Percentiles rank a stretch among this genome's conserved stretches.
Evolutionary conservation across 805 yeast species (phyloP).

Genomic region (Saccharomycopsis javanensis): DNA sequence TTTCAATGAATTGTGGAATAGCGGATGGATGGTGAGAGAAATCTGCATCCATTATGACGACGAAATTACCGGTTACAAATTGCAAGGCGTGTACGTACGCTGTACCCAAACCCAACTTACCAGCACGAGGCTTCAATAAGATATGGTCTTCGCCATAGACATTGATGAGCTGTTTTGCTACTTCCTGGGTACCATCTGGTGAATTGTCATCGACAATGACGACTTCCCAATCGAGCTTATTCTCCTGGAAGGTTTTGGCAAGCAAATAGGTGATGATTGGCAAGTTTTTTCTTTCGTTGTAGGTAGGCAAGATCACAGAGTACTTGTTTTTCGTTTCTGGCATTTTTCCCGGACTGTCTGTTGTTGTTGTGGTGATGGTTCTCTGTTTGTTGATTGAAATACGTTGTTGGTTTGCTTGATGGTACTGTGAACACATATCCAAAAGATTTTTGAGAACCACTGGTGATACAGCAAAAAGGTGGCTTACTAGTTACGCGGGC

Average conservation of each 20-base stretch:
- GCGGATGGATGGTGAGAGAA: slow-evolving; percentile 77
- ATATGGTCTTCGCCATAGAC: slow-evolving; percentile 53
- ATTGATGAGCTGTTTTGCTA: slow-evolving; percentile 49
- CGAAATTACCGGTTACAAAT: slow-evolving; percentile 62
- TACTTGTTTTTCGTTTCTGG: slow-evolving; percentile 36
- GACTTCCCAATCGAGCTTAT: slow-evolving; percentile 61
- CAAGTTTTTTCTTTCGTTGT: slow-evolving; percentile 59
- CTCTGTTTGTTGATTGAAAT: too few species aligned
- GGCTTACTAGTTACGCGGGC: too few species aligned
- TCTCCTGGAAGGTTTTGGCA: slow-evolving; percentile 53
- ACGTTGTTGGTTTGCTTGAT: too few species aligned
- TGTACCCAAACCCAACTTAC: slow-evolving; percentile 71
- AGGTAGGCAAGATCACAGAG: slow-evolving; percentile 68
- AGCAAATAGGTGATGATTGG: slow-evolving; percentile 64
- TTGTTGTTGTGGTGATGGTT: neutral
- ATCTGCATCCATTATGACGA: slow-evolving; percentile 78
- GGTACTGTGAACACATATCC: too few species aligned
- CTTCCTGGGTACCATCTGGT: slow-evolving; percentile 74
- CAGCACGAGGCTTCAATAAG: slow-evolving; percentile 60
- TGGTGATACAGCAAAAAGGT: too few species aligned
- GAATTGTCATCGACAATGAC: slow-evolving; percentile 71
- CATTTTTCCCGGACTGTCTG: slow-evolving; percentile 4
- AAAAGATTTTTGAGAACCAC: too few species aligned
- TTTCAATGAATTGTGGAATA: slow-evolving; percentile 62
- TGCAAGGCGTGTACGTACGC: slow-evolving; percentile 73